Percentiles rank a stretch among this genome's conserved stretches.
These are phyloP conservation scores for Myxozyma udenii DNA, from an alignment of 805 yeast genomes.

Conservation along the genomic window DNA sequence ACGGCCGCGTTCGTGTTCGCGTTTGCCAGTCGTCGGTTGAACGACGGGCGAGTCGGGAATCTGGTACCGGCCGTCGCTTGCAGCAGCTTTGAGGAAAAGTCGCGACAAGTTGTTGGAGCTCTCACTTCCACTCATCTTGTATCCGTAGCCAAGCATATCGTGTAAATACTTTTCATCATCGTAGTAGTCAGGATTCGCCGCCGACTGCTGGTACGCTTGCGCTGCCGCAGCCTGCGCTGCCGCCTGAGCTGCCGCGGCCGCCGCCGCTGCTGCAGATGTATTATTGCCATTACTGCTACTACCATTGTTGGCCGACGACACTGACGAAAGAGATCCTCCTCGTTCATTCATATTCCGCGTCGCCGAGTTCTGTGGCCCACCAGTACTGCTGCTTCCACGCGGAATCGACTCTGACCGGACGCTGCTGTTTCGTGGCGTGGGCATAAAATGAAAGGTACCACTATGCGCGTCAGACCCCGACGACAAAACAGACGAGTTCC, in stretches of 20 bases:
- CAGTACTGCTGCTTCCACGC: slow-evolving; percentile 1
- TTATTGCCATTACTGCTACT: no score
- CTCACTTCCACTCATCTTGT: slow-evolving; percentile 19
- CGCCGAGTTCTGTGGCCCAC: no score
- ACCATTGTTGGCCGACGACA: not conserved
- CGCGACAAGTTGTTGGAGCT: slow-evolving; percentile 22
- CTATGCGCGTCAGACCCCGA: slow-evolving; percentile 1
- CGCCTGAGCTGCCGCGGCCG: slow-evolving; percentile 16
- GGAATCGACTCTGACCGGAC: slow-evolving; percentile 18
- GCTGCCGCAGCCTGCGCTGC: slow-evolving; percentile 21
- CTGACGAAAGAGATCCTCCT: no score
- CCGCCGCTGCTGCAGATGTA: slow-evolving; percentile 14
- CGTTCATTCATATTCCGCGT: no score
- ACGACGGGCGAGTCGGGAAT: slow-evolving; percentile 25
- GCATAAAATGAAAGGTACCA: slow-evolving; percentile 20
- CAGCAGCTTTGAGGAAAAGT: slow-evolving; percentile 28
- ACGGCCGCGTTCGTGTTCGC: not conserved
- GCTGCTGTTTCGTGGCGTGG: slow-evolving; percentile 21
- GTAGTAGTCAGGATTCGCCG: slow-evolving; percentile 21
- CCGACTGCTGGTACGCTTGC: slow-evolving; percentile 16
- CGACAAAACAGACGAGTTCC: slow-evolving; percentile 9
- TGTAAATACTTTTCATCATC: slow-evolving; percentile 28
- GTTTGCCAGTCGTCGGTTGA: not conserved
- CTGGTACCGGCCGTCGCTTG: slow-evolving; percentile 29
- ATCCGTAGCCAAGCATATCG: slow-evolving; percentile 27